phyloP scores from a whole-genome alignment of 2,329 filamentous ascomycete species.

The Triangularia setosa region DNA sequence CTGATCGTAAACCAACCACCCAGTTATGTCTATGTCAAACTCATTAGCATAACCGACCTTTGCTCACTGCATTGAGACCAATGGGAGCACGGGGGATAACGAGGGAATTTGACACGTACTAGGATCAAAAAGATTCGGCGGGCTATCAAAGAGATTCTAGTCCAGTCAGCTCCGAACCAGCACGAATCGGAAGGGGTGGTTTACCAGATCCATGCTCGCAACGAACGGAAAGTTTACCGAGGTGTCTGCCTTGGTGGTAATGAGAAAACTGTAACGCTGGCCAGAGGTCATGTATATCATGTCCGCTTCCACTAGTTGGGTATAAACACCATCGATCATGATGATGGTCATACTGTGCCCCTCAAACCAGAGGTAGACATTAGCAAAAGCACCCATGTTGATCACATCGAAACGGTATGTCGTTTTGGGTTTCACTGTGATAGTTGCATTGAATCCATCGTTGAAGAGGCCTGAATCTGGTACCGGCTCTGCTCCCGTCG shows the following conservation, averaged over 20 bases:
- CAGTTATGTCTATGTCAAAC: conserved; percentile 45
- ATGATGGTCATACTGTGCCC: conserved; percentile 65
- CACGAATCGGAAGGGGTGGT: conserved; percentile 11
- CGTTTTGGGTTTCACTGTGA: conserved; percentile 60
- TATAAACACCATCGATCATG: conserved; percentile 70
- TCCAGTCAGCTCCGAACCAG: conserved; percentile 8
- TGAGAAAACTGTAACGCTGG: conserved; percentile 60
- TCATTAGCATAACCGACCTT: no score
- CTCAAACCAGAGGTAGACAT: conserved; percentile 64
- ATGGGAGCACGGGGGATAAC: no score
- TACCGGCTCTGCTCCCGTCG: conserved; percentile 59
- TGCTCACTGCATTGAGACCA: no score
- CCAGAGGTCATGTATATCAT: conserved; percentile 65
- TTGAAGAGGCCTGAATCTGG: conserved; percentile 68
- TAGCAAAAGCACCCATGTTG: conserved; percentile 69
- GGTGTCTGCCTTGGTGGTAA: conserved; percentile 61
- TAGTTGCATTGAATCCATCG: conserved; percentile 58
- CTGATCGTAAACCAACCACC: conserved; percentile 59
- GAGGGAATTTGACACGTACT: conserved; percentile 27
- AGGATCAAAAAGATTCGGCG: conserved; percentile 65
- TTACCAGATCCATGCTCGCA: conserved; percentile 64
- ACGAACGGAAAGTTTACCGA: conserved; percentile 64
- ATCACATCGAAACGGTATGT: conserved; percentile 71
- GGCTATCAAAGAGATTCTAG: conserved; percentile 62
- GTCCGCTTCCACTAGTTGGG: conserved; percentile 54